Conservation (phyloP, 345 rosid genomes). For the Acer saccharum region DNA sequence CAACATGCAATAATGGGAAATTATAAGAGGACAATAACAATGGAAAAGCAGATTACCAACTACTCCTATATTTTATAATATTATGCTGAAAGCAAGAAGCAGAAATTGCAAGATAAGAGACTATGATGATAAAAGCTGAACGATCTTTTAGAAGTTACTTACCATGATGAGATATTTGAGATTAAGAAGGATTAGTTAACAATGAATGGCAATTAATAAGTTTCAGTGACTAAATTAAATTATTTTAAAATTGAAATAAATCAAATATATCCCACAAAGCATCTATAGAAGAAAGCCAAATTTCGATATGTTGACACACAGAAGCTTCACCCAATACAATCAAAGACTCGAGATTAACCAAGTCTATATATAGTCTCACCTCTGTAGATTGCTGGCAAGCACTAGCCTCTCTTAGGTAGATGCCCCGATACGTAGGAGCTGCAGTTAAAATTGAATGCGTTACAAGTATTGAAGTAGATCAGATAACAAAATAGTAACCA, state of each 20-base stretch:
- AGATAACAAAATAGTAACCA: background rate
- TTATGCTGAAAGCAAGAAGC: background rate
- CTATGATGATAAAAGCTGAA: conserved; percentile 1
- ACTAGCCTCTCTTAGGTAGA: conserved; percentile 83
- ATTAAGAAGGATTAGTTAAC: conserved; percentile 6
- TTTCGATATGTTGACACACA: background rate
- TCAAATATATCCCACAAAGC: background rate
- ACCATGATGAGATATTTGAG: background rate
- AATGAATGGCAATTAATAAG: background rate
- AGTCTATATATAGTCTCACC: conserved; percentile 47
- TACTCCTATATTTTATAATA: background rate
- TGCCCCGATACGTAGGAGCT: conserved; percentile 88
- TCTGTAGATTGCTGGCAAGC: conserved; percentile 71
- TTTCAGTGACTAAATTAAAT: background rate
- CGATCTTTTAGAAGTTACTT: background rate
- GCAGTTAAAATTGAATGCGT: conserved; percentile 29
- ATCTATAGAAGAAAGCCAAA: background rate
- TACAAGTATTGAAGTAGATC: conserved; percentile 11
- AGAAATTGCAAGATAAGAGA: background rate
- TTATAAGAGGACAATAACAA: no score
- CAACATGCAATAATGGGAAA: background rate
- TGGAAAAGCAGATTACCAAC: background rate
- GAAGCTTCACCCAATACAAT: conserved; percentile 7
- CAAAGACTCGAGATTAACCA: conserved; percentile 1
- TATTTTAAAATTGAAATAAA: conserved; percentile 2